phyloP scores from a whole-genome alignment of 257 asterid genomes.

The Ocimum tenuiflorum region DNA sequence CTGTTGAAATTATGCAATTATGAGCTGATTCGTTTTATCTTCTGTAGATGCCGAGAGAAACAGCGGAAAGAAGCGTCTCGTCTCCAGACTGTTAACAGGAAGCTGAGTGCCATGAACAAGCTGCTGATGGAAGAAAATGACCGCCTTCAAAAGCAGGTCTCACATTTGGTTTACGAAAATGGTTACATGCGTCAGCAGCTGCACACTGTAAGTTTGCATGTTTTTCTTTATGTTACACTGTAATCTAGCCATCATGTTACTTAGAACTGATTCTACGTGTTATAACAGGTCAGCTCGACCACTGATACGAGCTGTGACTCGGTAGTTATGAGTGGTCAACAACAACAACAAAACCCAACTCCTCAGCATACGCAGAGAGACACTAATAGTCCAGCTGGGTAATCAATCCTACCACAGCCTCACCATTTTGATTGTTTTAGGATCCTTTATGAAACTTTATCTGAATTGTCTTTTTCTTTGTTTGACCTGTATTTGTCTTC shows the following conservation, averaged over 20 bases:
- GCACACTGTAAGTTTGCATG: slow-evolving; percentile 48
- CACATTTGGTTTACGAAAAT: slow-evolving; percentile 77
- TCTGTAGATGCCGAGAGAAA: slow-evolving; percentile 78
- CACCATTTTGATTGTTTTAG: not conserved
- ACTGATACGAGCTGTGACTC: slow-evolving; percentile 95
- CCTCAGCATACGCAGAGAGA: slow-evolving; percentile 84
- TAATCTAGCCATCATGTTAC: no score
- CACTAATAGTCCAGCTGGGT: slow-evolving; percentile 99
- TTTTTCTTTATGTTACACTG: not conserved
- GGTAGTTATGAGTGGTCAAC: slow-evolving; percentile 83
- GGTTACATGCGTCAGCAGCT: slow-evolving; percentile 78
- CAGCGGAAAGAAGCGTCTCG: slow-evolving; percentile 88
- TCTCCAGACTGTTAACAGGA: slow-evolving; percentile 72
- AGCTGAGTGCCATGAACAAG: slow-evolving; percentile 87
- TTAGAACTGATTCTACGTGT: not conserved
- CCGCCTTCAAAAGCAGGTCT: slow-evolving; percentile 87
- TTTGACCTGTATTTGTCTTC: not conserved
- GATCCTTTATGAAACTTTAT: not conserved
- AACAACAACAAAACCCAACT: slow-evolving; percentile 76
- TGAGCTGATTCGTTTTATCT: not conserved
- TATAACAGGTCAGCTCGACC: slow-evolving; percentile 63
- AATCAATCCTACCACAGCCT: not conserved
- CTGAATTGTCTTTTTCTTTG: not conserved
- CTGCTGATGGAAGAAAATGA: slow-evolving; percentile 96
- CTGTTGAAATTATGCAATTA: not conserved